Base-by-base conservation (phyloP, 2,329 filamentous ascomycete species). In the Phyllosticta citriasiana region DNA sequence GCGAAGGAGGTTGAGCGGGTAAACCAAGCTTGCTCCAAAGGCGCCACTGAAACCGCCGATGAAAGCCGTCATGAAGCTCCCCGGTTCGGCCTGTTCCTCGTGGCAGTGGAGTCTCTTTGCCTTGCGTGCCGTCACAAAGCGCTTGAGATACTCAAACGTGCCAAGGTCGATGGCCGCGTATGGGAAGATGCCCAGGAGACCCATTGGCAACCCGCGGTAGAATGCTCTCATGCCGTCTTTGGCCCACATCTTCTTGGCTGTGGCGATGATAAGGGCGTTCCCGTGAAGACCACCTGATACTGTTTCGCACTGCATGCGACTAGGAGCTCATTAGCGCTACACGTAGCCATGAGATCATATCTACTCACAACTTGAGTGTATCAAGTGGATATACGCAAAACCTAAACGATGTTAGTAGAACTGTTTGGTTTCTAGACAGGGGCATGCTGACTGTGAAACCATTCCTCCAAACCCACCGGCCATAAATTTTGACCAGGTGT, bases 121-220 rank as follows among this genome's bases (percentile, higher is more conserved):
- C 69, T 91, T 88, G 65, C 87, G 86, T 3, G 77, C 77, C 35
- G 88, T 83, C 65, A 95, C 85, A 7, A 80, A 80, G 55, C 83
- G 84, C 76, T 99, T 99, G 64, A 97, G 82, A 63, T 94, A 85
- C 76, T 99, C 94, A 70, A 97, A 99, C 0, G 91, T 96, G 65
- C 90, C 91, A 69, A 99, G 87, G 71, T 99, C 94, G 70, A 99
- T 95, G 57, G 94, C 94, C 52, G 91, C 93, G 73, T 97, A 99
- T 0, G 94, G 94, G 69, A 99, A 99, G 86, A 97, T 97, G 72
- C 94, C 94, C 57, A 97, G 78, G 3, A 99, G 81, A 16, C 94
- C 94, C 84, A 97, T 94, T 0, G 91, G 92, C 35, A 99, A 82
- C 51, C 94, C 94, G 59, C 93, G 90, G 74, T 97, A 99, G 65